Evolutionary conservation across 768 basidiomycete species (phyloP).

Genomic region (Pholiota microspora): DNA sequence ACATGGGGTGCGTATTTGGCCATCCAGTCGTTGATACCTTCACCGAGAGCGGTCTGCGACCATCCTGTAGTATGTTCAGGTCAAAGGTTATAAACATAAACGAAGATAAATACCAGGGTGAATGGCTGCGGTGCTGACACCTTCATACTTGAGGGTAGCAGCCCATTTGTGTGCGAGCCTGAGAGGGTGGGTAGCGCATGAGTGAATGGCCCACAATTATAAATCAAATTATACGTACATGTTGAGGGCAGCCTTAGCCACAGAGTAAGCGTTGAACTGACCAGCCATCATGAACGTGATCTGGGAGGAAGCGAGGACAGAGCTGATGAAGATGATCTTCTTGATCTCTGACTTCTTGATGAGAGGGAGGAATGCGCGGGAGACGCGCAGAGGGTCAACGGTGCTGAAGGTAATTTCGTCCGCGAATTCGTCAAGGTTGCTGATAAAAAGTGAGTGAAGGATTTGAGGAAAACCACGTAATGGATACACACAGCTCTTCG

Average conservation of each 20-base stretch:
- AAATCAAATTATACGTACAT: conserved; percentile 13
- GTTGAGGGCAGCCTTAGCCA: conserved; percentile 18
- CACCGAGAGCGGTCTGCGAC: conserved; percentile 21
- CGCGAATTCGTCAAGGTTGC: conserved; percentile 18
- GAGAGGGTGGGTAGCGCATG: background rate
- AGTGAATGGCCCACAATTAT: background rate
- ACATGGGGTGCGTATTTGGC: conserved; percentile 20
- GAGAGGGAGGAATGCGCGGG: conserved; percentile 23
- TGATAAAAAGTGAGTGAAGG: background rate
- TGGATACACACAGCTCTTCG: conserved; percentile 19
- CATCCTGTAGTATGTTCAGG: conserved; percentile 12
- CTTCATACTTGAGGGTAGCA: conserved; percentile 19
- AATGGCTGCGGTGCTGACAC: conserved; percentile 19
- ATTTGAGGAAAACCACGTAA: background rate
- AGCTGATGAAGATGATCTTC: conserved; percentile 23
- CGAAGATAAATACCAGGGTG: conserved; percentile 16
- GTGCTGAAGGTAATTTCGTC: conserved; percentile 22
- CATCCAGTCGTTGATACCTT: conserved; percentile 22
- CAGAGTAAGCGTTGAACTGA: background rate
- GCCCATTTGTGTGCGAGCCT: conserved; percentile 25
- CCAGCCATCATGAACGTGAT: background rate
- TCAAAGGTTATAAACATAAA: too few species aligned
- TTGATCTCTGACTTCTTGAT: conserved; percentile 18
- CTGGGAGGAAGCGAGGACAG: conserved; percentile 19
- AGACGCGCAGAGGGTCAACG: conserved; percentile 15